phyloP scores from a whole-genome alignment of 805 yeast genomes.

The Nakazawaea ishiwadae region DNA sequence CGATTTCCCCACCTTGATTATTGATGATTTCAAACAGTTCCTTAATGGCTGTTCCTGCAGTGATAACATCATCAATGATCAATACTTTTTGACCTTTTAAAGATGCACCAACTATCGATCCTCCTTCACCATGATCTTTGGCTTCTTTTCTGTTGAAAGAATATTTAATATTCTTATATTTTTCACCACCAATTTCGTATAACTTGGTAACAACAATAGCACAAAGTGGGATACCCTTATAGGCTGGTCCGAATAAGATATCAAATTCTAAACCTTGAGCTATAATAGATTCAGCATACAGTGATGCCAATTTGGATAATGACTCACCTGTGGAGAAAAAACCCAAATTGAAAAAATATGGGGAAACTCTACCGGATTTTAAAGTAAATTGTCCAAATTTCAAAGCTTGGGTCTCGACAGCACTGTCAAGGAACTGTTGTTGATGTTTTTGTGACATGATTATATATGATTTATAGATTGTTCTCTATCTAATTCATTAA shows the following conservation, averaged over 20 bases:
- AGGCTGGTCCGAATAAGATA: slow-evolving; percentile 94
- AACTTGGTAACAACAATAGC: slow-evolving; percentile 90
- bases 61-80: slow-evolving; percentile 95
- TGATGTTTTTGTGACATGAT: slow-evolving; percentile 29
- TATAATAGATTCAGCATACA: slow-evolving; percentile 87
- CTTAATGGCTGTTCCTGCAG: slow-evolving; percentile 97
- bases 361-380: slow-evolving; percentile 91
- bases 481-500: too few species aligned
- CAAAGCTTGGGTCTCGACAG: slow-evolving; percentile 77
- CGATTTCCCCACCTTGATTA: slow-evolving; percentile 64
- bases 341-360: slow-evolving; percentile 95
- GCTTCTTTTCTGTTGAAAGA: slow-evolving; percentile 96
- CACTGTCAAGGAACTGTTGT: slow-evolving; percentile 69
- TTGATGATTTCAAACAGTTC: slow-evolving; percentile 85
- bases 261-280: slow-evolving; percentile 81
- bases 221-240: slow-evolving; percentile 94
- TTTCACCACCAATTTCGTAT: slow-evolving; percentile 83
- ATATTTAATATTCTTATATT: slow-evolving; percentile 70
- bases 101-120: slow-evolving; percentile 82
- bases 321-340: slow-evolving; percentile 76
- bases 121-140: slow-evolving; percentile 99
- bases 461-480: too few species aligned
- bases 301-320: slow-evolving; percentile 74
- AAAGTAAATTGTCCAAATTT: slow-evolving; percentile 86
- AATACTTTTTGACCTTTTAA: slow-evolving; percentile 69